A percentile compares a stretch with the other conserved stretches of the same genome.
These are phyloP conservation scores for Lentinula sp. DNA, from an alignment of 768 basidiomycete genomes.

Conservation along the genomic window DNA sequence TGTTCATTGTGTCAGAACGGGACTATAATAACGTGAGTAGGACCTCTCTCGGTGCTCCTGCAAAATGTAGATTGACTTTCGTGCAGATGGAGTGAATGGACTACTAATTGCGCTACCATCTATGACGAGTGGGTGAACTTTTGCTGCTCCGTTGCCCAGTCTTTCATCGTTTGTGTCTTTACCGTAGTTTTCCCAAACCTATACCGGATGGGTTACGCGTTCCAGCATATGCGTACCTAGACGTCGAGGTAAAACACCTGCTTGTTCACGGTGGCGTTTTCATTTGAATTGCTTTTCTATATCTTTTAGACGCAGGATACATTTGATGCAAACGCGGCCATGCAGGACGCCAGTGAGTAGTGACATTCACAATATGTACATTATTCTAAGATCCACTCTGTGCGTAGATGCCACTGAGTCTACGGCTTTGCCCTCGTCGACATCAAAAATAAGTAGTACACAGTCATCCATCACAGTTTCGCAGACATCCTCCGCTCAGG, in stretches of 20 bases:
- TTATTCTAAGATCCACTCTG: neutral
- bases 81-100: slow-evolving; percentile 49
- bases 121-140: slow-evolving; percentile 17
- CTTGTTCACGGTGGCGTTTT: neutral
- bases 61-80: slow-evolving; percentile 6
- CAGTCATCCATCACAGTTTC: slow-evolving; percentile 12
- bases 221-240: slow-evolving; percentile 59
- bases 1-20: slow-evolving; percentile 52
- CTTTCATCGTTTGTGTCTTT: neutral
- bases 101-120: slow-evolving; percentile 36
- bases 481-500: slow-evolving; percentile 8
- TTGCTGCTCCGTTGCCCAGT: slow-evolving; percentile 8
- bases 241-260: slow-evolving; percentile 32
- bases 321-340: slow-evolving; percentile 36
- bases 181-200: slow-evolving; percentile 35
- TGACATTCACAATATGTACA: neutral
- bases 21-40: slow-evolving; percentile 26
- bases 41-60: neutral
- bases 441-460: slow-evolving; percentile 9
- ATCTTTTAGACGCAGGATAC: slow-evolving; percentile 21
- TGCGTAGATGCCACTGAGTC: slow-evolving; percentile 35
- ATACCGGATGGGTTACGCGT: slow-evolving; percentile 44
- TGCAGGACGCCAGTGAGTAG: slow-evolving; percentile 25
- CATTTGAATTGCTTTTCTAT: neutral
- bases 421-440: slow-evolving; percentile 24